These are phyloP conservation scores for Coemansia sp. DNA, from an alignment of 192 early-diverging fungal genomes.

Conservation along the genomic window DNA sequence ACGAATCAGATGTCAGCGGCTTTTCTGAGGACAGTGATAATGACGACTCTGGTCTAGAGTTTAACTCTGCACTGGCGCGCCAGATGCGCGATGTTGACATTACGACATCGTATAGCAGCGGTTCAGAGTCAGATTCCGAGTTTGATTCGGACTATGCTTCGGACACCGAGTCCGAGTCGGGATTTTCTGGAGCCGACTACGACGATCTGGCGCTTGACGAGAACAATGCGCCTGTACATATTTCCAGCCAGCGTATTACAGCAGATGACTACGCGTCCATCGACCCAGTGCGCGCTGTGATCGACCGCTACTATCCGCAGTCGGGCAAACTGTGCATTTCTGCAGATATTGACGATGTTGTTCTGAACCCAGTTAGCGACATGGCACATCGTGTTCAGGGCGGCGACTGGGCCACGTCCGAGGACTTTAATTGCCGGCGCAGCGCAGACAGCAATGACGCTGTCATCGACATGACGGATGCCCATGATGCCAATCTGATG, in stretches of 20 bases:
- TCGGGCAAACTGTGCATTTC: conserved; percentile 24
- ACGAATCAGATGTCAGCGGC: conserved; percentile 4
- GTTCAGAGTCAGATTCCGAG: conserved; percentile 16
- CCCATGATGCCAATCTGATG: not conserved
- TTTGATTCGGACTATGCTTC: conserved; percentile 15
- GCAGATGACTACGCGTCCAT: conserved; percentile 21
- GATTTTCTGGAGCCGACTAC: not conserved
- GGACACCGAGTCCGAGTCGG: not conserved
- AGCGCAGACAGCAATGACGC: conserved; percentile 3
- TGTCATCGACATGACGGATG: not conserved
- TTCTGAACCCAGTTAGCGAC: not conserved
- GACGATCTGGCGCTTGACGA: not conserved
- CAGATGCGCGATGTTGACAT: conserved; percentile 1
- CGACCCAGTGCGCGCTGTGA: conserved; percentile 39
- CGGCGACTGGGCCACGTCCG: not conserved
- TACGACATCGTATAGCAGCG: not conserved
- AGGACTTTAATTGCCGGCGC: not conserved
- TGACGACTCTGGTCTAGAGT: not conserved
- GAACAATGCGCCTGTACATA: not conserved
- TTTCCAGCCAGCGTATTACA: not conserved
- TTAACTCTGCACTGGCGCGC: not conserved
- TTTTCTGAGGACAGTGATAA: conserved; percentile 2
- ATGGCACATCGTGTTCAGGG: not conserved
- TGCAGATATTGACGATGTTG: conserved; percentile 46
- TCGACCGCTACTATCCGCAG: conserved; percentile 46